Percentiles rank a stretch among this genome's conserved stretches.
Evolutionary conservation across 176 grass and related monocot species (phyloP).

Genomic region (sorghum (Sorghum bicolor)): Sorghum_bicolor_NCBIv3 NC_012879.2:55366501-55367000

Average conservation of each 20-base stretch:
- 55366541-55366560: constrained; percentile 90
- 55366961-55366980: constrained; percentile 22
- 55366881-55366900: background rate
- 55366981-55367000: constrained; percentile 16
- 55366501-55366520: constrained; percentile 70
- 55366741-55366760: background rate
- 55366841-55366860: constrained; percentile 93
- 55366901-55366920: background rate
- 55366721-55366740: background rate
- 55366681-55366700: background rate
- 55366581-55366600: constrained; percentile 67
- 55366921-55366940: background rate
- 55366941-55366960: constrained; percentile 8
- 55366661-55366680: background rate
- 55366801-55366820: constrained; percentile 95
- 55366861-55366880: constrained; percentile 76
- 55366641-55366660: constrained; percentile 81
- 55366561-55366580: constrained; percentile 81
- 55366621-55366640: constrained; percentile 91
- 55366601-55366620: constrained; percentile 85
- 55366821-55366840: constrained; percentile 95
- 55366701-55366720: background rate
- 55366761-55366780: constrained; percentile 54
- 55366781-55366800: constrained; percentile 93
- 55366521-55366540: constrained; percentile 82